Base-by-base conservation (phyloP, 2,329 filamentous ascomycete genomes). In the Leptographium wingfieldii region DNA sequence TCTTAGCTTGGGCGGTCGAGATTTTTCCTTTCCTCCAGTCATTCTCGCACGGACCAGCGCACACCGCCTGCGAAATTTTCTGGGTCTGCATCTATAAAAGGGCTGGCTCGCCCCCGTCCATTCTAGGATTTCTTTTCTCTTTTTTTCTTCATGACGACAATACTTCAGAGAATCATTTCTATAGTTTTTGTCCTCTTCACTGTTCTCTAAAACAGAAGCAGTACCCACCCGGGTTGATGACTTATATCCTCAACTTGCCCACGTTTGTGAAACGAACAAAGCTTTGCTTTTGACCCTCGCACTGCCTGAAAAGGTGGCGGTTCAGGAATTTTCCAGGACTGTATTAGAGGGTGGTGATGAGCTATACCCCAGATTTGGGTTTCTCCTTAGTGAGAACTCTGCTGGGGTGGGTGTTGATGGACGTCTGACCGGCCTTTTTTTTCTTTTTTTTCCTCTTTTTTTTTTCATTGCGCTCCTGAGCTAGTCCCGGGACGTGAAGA, bases 151-250 rank as follows among this genome's bases (percentile, higher is more conserved):
- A 81, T 74, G 78, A 80, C 80, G 80, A 83, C 79, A 81, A 82
- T 81, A 81, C 78, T 80, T 80, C 74, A 81, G 76, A 90, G 88
- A 92, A 92, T 92, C 89, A 90, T 89, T 95, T 95, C 88, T 95
- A 92, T 91, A 96, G 90, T 92, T 86, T 81, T 89, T 85, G 85
- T 91, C 87, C 82, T 80, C 81, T 85, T 90, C 88, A 94, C 87
- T 90, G 85, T 87, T 92, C 83, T 84, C 84, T 82, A 91, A 82
- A 87, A 80, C 81, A 95, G 91, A 88, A 83, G 90, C 87, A 92
- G 87, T 90, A 83, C 84, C 84, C 83, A 92, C 85, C 88, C 89
- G 90, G 89, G 88, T 88, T 89, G 90, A 95, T 94, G 90, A 95
- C 74, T 76, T 69, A 69, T 60, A 86, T 89, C 89, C 87, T 89